Evolutionary conservation across 306 rosid species (phyloP), one percentile per base, ranked within the genome.

Genomic region (Calophaca sinica): DNA sequence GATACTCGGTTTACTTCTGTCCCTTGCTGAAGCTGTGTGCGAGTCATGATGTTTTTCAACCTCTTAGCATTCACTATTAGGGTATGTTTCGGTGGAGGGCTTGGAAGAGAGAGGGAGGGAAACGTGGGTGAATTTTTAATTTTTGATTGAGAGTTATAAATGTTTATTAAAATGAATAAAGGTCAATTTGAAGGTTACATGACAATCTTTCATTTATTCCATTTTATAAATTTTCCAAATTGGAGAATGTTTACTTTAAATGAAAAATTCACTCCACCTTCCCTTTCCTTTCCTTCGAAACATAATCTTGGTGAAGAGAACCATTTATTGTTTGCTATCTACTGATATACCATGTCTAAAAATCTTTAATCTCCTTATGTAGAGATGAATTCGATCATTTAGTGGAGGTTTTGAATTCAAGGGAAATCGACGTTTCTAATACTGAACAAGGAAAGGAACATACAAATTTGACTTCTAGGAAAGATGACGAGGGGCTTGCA

Each of bases 351-450:
- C 46, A 5, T 75, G 48, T 7, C 44, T 70, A 7, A 80, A 44
- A 28, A 55, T 72, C 10, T 36, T 67, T 67, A 35, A 46, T 74
- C 62, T 32, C 51, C 50, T 80, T 44, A 49, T 88, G 83, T 83
- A 94, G 98, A 83, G 93, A 86, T 55, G 97, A 94, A 86, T 81
- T 82, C 31, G 63, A 80, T 77, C 93, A 11, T 58, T 77, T 94
- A 73, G 79, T 90, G 88, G 87, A 74, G 70, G 73, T 94, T 54
- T 68, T 94, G 76, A 86, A 85, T 55, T 94, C 96, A 26, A 91
- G 87, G 88, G 87, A 81, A 42, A 75, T 79, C 63, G 92, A 85
- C 58, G 81, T 62, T 81, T 80, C 86, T 53, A 73, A 54, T 75
- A 62, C 12, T 76, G 87, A 69, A 36, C 53, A 68, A 14, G 85